phyloP scores from a whole-genome alignment of 768 basidiomycete genomes.

The Collybia mongolica region DNA sequence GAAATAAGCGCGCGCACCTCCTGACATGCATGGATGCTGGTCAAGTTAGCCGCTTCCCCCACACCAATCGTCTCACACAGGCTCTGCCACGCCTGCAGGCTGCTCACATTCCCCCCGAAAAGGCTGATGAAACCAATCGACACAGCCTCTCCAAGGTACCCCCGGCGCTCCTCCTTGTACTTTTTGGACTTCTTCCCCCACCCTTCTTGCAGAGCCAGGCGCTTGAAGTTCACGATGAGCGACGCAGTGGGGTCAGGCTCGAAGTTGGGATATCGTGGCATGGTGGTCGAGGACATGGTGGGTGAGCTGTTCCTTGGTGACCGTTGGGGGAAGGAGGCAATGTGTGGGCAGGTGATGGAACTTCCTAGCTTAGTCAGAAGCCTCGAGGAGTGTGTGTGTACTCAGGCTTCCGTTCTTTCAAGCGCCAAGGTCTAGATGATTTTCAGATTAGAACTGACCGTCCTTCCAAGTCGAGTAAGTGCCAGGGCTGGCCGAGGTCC shows the following conservation, averaged over 20 bases:
- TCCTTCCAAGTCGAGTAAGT: no score
- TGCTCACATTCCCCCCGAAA: slow-evolving; percentile 10
- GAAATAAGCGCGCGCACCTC: slow-evolving; percentile 1
- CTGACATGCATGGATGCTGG: slow-evolving; percentile 13
- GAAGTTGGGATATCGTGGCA: neutral
- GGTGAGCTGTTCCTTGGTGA: neutral
- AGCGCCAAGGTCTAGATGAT: no score
- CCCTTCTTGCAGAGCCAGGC: slow-evolving; percentile 11
- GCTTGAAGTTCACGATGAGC: slow-evolving; percentile 10
- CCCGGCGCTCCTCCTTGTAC: slow-evolving; percentile 11
- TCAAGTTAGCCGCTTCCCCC: neutral
- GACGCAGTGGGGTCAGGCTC: slow-evolving; percentile 2
- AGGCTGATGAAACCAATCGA: slow-evolving; percentile 2
- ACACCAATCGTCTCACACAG: slow-evolving; percentile 12
- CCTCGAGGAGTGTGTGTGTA: no score
- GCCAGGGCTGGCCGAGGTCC: no score
- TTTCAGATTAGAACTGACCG: no score
- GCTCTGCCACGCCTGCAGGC: slow-evolving; percentile 12
- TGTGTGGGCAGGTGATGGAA: no score
- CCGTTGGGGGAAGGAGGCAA: neutral
- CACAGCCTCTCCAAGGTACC: slow-evolving; percentile 9
- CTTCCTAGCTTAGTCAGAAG: no score
- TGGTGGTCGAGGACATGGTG: neutral
- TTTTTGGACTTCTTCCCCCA: slow-evolving; percentile 9
- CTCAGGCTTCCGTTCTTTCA: no score